Conservation (phyloP, 495 filamentous ascomycete genomes). For the Umbilicaria muhlenbergii region DNA sequence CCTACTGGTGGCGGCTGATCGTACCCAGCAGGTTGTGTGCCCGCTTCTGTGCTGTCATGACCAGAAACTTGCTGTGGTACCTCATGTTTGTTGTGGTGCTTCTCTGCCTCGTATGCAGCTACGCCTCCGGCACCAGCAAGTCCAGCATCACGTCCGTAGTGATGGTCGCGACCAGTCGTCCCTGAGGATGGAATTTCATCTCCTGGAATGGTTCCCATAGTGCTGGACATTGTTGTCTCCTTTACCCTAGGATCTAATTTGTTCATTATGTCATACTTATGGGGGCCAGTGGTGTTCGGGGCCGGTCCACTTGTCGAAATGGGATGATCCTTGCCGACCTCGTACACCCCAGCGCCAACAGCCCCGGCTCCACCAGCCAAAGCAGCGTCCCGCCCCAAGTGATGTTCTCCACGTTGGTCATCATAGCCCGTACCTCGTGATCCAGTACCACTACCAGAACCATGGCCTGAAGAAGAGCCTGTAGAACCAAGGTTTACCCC, state of each 20-base stretch:
- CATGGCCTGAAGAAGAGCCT: too few species aligned
- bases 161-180: constrained; percentile 1
- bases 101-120: constrained; percentile 2
- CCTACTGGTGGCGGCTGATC: not conserved
- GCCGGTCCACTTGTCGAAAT: not conserved
- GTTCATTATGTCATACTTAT: constrained; percentile 37
- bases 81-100: not conserved
- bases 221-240: too few species aligned
- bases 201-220: too few species aligned
- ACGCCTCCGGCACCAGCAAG: constrained; percentile 6
- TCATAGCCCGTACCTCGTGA: too few species aligned
- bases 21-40: not conserved
- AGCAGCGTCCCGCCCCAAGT: constrained; percentile 4
- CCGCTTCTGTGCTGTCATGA: not conserved
- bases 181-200: not conserved
- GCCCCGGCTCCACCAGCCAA: constrained; percentile 8
- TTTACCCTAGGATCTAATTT: constrained; percentile 25
- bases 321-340: constrained; percentile 2
- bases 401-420: too few species aligned
- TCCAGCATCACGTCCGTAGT: constrained; percentile 6
- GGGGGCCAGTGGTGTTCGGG: constrained; percentile 24
- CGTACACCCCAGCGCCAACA: constrained; percentile 7
- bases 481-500: too few species aligned
- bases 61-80: not conserved
- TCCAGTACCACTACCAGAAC: too few species aligned